A percentile compares a stretch with the other conserved stretches of the same genome.
Evolutionary conservation across 768 basidiomycete species (phyloP).

Genomic region (Calocera cornea): DNA sequence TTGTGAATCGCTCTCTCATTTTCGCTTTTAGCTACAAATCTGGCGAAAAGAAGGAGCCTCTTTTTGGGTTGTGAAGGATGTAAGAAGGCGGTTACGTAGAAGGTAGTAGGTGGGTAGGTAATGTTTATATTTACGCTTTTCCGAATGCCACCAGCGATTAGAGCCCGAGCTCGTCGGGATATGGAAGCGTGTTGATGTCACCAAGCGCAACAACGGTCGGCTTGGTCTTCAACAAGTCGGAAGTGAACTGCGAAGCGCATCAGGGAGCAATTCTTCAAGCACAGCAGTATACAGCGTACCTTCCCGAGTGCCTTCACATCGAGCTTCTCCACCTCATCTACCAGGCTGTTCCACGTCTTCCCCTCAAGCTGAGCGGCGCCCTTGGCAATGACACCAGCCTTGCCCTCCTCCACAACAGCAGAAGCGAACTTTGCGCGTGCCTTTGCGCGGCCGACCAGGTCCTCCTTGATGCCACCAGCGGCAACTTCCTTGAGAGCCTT

Average conservation of each 20-base stretch:
- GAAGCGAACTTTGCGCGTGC: slow-evolving; percentile 80
- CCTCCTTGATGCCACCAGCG: slow-evolving; percentile 36
- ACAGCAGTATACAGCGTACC: slow-evolving; percentile 31
- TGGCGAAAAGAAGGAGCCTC: slow-evolving; percentile 4
- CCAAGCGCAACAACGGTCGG: slow-evolving; percentile 84
- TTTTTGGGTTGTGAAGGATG: slow-evolving; percentile 2
- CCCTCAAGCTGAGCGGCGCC: background rate
- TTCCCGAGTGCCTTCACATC: slow-evolving; percentile 53
- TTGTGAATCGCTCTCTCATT: background rate
- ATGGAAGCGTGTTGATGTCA: slow-evolving; percentile 60
- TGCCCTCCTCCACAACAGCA: slow-evolving; percentile 52
- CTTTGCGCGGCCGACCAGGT: slow-evolving; percentile 66
- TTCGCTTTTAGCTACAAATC: slow-evolving; percentile 1
- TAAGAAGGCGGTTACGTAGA: slow-evolving; percentile 3
- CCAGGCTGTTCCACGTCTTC: background rate
- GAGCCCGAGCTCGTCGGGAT: slow-evolving; percentile 71
- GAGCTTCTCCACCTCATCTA: slow-evolving; percentile 45
- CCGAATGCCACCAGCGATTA: slow-evolving; percentile 19
- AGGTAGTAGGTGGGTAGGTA: background rate
- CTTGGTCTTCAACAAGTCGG: slow-evolving; percentile 54
- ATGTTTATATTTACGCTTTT: background rate
- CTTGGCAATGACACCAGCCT: slow-evolving; percentile 46
- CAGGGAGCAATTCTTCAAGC: background rate
- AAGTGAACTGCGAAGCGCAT: slow-evolving; percentile 37
- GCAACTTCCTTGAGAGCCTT: slow-evolving; percentile 44